Evolutionary conservation across 2,329 filamentous ascomycete species (phyloP), one percentile per base, ranked within the genome.

Genomic region (Aspergillus ochraceoroseus): DNA sequence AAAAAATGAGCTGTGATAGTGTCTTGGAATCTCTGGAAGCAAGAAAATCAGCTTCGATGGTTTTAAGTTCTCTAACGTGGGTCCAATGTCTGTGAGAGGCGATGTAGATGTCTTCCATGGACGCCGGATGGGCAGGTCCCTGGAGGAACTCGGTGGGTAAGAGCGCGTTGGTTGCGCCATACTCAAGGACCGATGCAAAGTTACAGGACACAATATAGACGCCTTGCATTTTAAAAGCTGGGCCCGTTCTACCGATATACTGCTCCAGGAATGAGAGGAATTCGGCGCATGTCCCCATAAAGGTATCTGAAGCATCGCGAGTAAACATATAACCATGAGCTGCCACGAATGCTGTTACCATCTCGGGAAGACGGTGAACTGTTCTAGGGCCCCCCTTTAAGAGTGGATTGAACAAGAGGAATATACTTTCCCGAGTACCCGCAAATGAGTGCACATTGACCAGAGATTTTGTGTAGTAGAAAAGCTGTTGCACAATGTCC

Each of bases 401-500:
- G 17, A 73, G 64, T 0, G 75, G 74, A 34, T 70, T 70, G 50
- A 80, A 73, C 2, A 80, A 57, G 1, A 75, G 74, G 28, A 71
- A 58, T 30, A 82, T 72, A 11, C 74, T 77, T 22, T 79, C 75
- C 9, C 70, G 65, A 11, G 79, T 73, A 54, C 73, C 76, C 2
- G 63, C 59, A 52, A 80, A 82, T 0, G 75, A 71, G 23, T 72
- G 66, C 2, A 75, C 64, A 49, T 70, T 75, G 15, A 73, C 71
- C 26, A 82, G 60, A 2, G 77, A 75, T 44, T 76, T 77, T 2
- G 70, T 70, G 49, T 81, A 82, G 44, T 75, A 74, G 52, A 76
- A 80, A 2, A 80, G 58, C 52, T 80, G 77, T 31, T 75, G 74
- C 1, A 80, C 61, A 30, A 70, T 63, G 47, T 79, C 74, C 0